Conservation (phyloP, 805 yeast genomes). For the Metschnikowia reukaufii region DNA sequence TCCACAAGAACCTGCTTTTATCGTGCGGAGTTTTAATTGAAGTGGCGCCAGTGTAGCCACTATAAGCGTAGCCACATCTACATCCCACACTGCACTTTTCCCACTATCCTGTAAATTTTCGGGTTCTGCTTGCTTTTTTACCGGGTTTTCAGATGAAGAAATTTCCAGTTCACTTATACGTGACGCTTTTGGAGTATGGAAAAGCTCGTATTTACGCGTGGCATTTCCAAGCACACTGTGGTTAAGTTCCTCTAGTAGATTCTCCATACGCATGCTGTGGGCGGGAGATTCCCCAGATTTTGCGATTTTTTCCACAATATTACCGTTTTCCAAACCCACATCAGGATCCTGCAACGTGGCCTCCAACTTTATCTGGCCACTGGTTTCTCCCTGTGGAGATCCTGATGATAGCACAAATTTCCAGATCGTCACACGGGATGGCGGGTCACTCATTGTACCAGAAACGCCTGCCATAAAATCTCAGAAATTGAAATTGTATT, state of each 20-base stretch:
- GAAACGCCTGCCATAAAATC: slow-evolving; percentile 6
- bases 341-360: slow-evolving; percentile 9
- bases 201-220: slow-evolving; percentile 1
- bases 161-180: not conserved
- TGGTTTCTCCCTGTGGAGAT: slow-evolving; percentile 7
- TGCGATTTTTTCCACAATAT: not conserved
- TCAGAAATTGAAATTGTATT: slow-evolving; percentile 1
- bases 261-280: not conserved
- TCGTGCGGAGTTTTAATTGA: slow-evolving; percentile 46
- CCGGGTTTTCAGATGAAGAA: not conserved
- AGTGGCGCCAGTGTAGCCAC: slow-evolving; percentile 40
- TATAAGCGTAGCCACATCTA: not conserved
- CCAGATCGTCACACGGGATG: slow-evolving; percentile 23
- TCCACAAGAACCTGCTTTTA: slow-evolving; percentile 49
- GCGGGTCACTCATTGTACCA: slow-evolving; percentile 1
- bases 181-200: not conserved
- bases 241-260: slow-evolving; percentile 15
- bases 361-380: slow-evolving; percentile 8
- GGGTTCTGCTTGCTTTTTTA: not conserved
- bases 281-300: not conserved
- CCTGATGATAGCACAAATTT: slow-evolving; percentile 26
- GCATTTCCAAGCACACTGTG: slow-evolving; percentile 1
- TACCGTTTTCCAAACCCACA: not conserved
- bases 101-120: not conserved
- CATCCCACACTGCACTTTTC: not conserved